A percentile compares a stretch with the other conserved stretches of the same genome.
phyloP scores from a whole-genome alignment of 2,329 filamentous ascomycete genomes.

The Tolypocladium inflatum region DNA sequence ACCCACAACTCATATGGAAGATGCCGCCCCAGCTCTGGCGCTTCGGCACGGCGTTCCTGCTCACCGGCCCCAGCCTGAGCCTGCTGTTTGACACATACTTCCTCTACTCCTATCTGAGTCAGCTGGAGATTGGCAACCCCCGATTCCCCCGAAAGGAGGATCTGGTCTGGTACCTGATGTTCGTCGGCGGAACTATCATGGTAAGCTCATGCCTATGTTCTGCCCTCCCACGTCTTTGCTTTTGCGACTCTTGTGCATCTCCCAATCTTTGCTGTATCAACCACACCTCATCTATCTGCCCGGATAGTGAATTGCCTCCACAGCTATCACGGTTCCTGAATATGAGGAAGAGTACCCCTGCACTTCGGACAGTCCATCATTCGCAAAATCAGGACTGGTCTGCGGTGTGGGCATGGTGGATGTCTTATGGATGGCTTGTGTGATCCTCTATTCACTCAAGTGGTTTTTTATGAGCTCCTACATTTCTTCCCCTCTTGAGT shows the following conservation, averaged over 20 bases:
- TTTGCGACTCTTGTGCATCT: conserved; percentile 10
- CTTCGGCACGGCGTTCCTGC: conserved; percentile 29
- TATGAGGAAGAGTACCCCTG: conserved; percentile 72
- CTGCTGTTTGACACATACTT: conserved; percentile 68
- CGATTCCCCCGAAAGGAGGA: conserved; percentile 70
- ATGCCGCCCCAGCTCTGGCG: conserved; percentile 36
- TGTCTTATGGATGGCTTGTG: conserved; percentile 61
- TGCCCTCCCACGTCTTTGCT: conserved; percentile 8
- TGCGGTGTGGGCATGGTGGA: conserved; percentile 68
- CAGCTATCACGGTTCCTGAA: conserved; percentile 79
- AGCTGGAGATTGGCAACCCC: conserved; percentile 61
- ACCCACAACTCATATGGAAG: conserved; percentile 40
- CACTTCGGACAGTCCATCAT: conserved; percentile 52
- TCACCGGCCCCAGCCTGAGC: conserved; percentile 27
- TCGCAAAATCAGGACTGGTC: conserved; percentile 54
- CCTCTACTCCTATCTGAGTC: conserved; percentile 66
- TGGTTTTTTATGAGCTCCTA: conserved; percentile 53
- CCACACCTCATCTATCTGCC: conserved; percentile 61
- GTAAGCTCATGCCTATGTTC: conserved; percentile 47
- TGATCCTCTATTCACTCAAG: conserved; percentile 48
- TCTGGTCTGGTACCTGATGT: conserved; percentile 70
- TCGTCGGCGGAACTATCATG: conserved; percentile 61
- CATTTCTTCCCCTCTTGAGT: conserved; percentile 28
- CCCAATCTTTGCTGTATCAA: conserved; percentile 5
- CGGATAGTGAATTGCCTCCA: conserved; percentile 56